These are phyloP conservation scores for Diutina ranongensis DNA, from an alignment of 1,139 yeast genomes.

Conservation along the genomic window DNA sequence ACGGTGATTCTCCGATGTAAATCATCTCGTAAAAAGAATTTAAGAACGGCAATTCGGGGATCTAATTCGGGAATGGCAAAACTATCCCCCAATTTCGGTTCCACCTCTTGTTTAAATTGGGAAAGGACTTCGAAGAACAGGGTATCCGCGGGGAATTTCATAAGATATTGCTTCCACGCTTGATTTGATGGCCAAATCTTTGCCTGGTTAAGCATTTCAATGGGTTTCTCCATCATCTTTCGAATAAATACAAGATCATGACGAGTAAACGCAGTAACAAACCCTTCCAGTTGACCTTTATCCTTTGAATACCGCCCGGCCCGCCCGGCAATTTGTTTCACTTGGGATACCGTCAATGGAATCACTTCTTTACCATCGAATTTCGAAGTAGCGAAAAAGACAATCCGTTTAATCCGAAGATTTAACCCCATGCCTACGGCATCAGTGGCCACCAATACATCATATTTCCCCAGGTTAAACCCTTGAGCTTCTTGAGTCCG, in stretches of 20 bases:
- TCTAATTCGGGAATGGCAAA: slow-evolving; percentile 17
- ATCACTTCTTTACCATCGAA: slow-evolving; percentile 52
- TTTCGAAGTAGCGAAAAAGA: slow-evolving; percentile 59
- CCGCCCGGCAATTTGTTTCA: slow-evolving; percentile 92
- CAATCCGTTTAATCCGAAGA: slow-evolving; percentile 66
- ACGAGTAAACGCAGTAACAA: slow-evolving; percentile 42
- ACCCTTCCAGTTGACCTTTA: slow-evolving; percentile 39
- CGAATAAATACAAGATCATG: slow-evolving; percentile 33
- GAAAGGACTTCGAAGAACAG: slow-evolving; percentile 32
- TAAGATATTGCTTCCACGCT: slow-evolving; percentile 46
- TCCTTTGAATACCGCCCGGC: slow-evolving; percentile 66
- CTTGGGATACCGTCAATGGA: slow-evolving; percentile 47
- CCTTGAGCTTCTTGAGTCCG: slow-evolving; percentile 72
- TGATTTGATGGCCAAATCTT: slow-evolving; percentile 61
- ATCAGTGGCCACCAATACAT: slow-evolving; percentile 84
- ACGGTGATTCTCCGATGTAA: slow-evolving; percentile 18
- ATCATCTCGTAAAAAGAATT: slow-evolving; percentile 29
- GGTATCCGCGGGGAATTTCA: slow-evolving; percentile 40
- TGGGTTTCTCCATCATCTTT: slow-evolving; percentile 34
- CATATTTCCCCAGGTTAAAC: slow-evolving; percentile 67
- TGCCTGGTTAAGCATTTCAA: slow-evolving; percentile 39
- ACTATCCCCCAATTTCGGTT: neutral
- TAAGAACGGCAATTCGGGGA: slow-evolving; percentile 30
- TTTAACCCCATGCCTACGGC: slow-evolving; percentile 98
- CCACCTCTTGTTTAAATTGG: slow-evolving; percentile 30